phyloP scores from a whole-genome alignment of 1,284 basidiomycete species.

The Apiotrichum montevideense region DNA sequence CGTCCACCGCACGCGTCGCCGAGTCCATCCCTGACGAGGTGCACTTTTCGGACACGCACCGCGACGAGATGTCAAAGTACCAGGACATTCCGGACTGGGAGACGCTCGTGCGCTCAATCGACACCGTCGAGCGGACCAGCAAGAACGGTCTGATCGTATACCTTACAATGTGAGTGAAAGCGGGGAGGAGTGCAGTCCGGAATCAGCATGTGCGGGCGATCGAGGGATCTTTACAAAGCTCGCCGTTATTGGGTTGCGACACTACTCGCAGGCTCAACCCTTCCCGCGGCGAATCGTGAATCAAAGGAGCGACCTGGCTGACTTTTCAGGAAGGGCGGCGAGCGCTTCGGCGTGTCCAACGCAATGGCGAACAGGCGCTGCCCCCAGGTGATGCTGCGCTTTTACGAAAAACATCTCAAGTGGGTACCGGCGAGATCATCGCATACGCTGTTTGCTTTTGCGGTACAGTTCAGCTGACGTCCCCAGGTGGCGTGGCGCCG shows the following conservation, averaged over 20 bases:
- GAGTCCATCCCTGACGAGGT: conserved; percentile 27
- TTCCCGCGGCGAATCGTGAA: no score
- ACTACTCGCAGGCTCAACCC: no score
- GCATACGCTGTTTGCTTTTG: no score
- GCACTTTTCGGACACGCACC: conserved; percentile 45
- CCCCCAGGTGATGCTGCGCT: conserved; percentile 40
- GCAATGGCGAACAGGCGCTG: conserved; percentile 35
- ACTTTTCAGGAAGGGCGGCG: conserved; percentile 33
- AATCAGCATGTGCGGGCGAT: no score
- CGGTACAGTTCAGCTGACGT: no score
- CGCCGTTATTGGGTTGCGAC: no score
- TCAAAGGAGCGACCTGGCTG: background rate
- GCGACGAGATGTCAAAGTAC: conserved; percentile 32
- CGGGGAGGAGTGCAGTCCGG: background rate
- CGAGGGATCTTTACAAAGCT: no score
- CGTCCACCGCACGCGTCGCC: background rate
- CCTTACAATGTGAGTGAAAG: conserved; percentile 39
- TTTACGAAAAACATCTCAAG: conserved; percentile 45
- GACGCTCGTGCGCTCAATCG: conserved; percentile 32
- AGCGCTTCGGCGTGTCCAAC: conserved; percentile 24
- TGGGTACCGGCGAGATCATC: conserved; percentile 11
- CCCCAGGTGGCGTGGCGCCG: no score
- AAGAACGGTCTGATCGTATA: conserved; percentile 32
- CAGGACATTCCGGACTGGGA: conserved; percentile 41
- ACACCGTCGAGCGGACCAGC: conserved; percentile 35